Evolutionary conservation across 768 basidiomycete genomes (phyloP).

Genomic region (Rhodotorula kratochvilovae): DNA sequence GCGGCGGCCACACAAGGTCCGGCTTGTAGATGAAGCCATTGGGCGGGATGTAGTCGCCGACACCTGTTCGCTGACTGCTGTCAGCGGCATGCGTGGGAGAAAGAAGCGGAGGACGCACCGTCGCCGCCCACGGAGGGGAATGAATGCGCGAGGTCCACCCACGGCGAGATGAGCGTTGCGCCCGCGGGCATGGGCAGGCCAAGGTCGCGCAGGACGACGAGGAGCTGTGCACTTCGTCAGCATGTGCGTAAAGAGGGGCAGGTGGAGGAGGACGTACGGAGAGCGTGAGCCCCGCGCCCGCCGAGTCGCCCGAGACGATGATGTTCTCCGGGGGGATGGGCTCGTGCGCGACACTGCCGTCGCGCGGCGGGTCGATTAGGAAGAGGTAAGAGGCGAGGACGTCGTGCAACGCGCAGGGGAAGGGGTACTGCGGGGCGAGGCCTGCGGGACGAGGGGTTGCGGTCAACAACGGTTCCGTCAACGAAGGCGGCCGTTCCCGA

Average conservation of each 20-base stretch:
- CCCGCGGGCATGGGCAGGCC: constrained; percentile 79
- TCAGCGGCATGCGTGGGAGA: background rate
- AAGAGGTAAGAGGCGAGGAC: constrained; percentile 82
- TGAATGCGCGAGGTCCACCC: constrained; percentile 85
- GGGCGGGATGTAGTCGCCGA: constrained; percentile 32
- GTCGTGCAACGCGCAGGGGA: constrained; percentile 75
- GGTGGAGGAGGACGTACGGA: background rate
- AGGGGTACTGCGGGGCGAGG: constrained; percentile 92
- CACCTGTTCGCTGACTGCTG: background rate
- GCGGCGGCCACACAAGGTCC: constrained; percentile 49
- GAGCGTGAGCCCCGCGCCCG: constrained; percentile 80
- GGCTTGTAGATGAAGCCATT: constrained; percentile 49
- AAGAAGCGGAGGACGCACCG: background rate
- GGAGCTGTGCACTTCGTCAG: constrained; percentile 49
- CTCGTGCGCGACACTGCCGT: constrained; percentile 52
- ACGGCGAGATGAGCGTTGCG: constrained; percentile 69
- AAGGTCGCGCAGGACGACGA: constrained; percentile 76
- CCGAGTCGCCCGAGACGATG: constrained; percentile 83
- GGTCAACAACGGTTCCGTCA: constrained; percentile 45
- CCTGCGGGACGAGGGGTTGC: background rate
- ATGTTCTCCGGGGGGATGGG: constrained; percentile 77
- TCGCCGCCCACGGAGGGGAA: constrained; percentile 72
- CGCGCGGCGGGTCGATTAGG: constrained; percentile 72
- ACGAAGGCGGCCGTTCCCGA: no score
- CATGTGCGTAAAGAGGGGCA: no score